Evolutionary conservation across 768 basidiomycete species (phyloP), one percentile per base, ranked within the genome.

Genomic region (Auricularia sp.): DNA sequence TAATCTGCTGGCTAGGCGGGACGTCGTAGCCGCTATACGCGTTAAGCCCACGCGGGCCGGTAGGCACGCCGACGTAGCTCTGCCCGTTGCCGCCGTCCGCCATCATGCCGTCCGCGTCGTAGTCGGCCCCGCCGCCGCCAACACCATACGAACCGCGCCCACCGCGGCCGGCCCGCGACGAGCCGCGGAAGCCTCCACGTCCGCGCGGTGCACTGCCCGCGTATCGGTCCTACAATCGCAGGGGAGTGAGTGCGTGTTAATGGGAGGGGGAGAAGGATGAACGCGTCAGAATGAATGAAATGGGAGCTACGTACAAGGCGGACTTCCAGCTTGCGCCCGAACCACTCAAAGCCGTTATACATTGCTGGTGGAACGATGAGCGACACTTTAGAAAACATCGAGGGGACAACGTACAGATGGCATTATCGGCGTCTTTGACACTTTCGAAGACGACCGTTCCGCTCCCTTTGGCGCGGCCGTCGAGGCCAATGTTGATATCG

Each of bases 281-380:
- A 29, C 29, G 29, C 29, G 29, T 29, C 29, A 29, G 29, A 29
- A 29, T 2, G 29, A 29, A 29, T 29, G 2, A 29, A 29, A 2
- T 29, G 29, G 29, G 29, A 29, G 47, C 18, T 10, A 71, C 80
- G 67, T 73, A 91, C 93, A 84, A 97, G 93, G 68, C 95, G 90
- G 42, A 98, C 96, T 79, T 99, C 96, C 12, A 99, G 85, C 7
- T 87, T 86, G 60, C 91, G 89, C 7, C 95, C 95, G 73, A 95
- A 95, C 93, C 96, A 98, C 67, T 97, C 94, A 70, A 91, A 97
- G 35, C 95, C 95, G 65, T 97, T 90, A 74, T 95, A 98, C 92
- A 96, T 97, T 70, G 78, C 95, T 97, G 68, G 23, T 39, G 43
- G 60, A 29, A 56, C 29, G 51, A 51, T 66, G 21, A 70, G 64